Percentiles rank a stretch among this genome's conserved stretches.
These are phyloP conservation scores for Mycena vitilis DNA, from an alignment of 768 basidiomycete species.

Conservation along the genomic window DNA sequence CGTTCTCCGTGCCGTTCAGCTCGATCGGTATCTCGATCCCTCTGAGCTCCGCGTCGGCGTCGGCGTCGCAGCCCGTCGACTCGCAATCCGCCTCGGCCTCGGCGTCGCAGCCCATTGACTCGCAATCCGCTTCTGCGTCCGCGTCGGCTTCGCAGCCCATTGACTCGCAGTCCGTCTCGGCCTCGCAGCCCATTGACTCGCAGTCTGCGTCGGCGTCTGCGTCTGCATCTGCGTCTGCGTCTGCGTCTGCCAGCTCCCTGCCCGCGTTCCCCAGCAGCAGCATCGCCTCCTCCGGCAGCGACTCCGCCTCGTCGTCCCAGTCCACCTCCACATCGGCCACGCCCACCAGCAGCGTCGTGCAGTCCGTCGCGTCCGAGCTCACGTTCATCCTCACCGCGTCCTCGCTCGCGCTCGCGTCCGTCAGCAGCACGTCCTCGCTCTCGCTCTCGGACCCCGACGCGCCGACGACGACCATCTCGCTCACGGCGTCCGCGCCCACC, in stretches of 20 bases:
- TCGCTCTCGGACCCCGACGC: slow-evolving; percentile 57
- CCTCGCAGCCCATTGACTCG: background rate
- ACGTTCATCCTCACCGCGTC: slow-evolving; percentile 59
- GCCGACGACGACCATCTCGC: slow-evolving; percentile 49
- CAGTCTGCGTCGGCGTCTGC: background rate
- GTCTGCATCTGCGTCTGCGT: background rate
- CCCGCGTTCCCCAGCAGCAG: slow-evolving; percentile 6
- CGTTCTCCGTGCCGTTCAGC: background rate
- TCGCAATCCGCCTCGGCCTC: too few species aligned
- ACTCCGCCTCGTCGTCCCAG: background rate
- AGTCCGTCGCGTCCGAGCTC: slow-evolving; percentile 53
- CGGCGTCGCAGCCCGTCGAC: background rate
- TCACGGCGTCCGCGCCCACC: slow-evolving; percentile 37
- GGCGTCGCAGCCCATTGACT: background rate
- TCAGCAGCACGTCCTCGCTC: slow-evolving; percentile 37
- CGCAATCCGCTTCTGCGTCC: background rate
- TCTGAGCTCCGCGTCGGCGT: background rate
- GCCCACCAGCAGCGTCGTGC: slow-evolving; percentile 25
- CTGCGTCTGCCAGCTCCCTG: background rate
- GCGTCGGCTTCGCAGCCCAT: background rate
- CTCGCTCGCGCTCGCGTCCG: slow-evolving; percentile 53
- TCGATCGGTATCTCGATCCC: background rate
- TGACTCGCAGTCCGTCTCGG: background rate
- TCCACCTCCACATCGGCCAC: slow-evolving; percentile 28
- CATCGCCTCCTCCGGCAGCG: background rate